A percentile compares a stretch with the other conserved stretches of the same genome.
Conservation (phyloP, 345 rosid genomes). For the Moricandia arvensis region DNA sequence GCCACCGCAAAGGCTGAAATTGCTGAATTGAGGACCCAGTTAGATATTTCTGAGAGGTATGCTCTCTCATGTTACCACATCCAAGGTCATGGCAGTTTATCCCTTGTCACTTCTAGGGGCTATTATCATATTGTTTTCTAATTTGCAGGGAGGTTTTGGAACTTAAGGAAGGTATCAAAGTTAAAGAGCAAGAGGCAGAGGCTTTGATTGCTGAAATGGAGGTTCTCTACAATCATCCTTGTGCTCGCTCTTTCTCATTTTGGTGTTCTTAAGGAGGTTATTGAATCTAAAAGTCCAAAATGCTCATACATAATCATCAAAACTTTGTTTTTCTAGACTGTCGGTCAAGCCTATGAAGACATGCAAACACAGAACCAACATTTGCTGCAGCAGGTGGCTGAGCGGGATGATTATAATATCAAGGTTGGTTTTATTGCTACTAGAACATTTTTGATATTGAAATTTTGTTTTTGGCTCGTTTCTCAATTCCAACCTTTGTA, state of each 20-base stretch:
- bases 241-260: conserved; percentile 8
- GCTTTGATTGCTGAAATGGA: conserved; percentile 89
- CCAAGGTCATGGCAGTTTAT: neutral
- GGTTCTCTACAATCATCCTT: conserved; percentile 41
- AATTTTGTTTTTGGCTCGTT: neutral
- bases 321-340: conserved; percentile 51
- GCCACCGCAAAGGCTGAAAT: conserved; percentile 82
- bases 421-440: conserved; percentile 53
- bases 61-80: conserved; percentile 25
- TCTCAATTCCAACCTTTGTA: neutral
- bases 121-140: conserved; percentile 15
- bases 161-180: conserved; percentile 77
- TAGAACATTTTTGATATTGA: neutral
- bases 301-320: conserved; percentile 5
- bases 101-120: neutral
- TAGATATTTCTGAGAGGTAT: conserved; percentile 79
- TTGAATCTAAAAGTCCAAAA: neutral
- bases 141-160: conserved; percentile 69
- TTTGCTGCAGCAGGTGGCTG: conserved; percentile 79
- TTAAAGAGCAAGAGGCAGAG: conserved; percentile 79
- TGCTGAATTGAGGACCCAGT: conserved; percentile 64
- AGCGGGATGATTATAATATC: conserved; percentile 88
- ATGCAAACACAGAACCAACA: conserved; percentile 94
- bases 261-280: conserved; percentile 6
- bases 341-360: conserved; percentile 96